phyloP scores from a whole-genome alignment of 768 basidiomycete genomes.

The Nidularia sp. region DNA sequence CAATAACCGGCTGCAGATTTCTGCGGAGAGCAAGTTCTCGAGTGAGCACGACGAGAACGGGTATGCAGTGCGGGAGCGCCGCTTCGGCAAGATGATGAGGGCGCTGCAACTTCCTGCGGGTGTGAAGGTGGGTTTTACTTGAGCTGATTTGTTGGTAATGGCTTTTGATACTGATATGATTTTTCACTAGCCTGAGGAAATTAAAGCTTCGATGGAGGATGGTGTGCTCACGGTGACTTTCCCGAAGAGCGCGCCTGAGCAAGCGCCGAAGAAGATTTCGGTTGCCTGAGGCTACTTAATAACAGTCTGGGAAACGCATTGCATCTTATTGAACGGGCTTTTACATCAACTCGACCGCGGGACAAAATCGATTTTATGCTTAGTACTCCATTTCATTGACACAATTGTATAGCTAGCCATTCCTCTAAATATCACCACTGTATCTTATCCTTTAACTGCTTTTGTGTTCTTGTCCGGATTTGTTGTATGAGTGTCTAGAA shows the following conservation, averaged over 20 bases:
- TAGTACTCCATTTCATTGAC: no score
- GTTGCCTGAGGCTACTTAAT: no score
- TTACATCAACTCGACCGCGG: no score
- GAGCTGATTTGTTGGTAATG: background rate
- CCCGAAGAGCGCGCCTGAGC: slow-evolving; percentile 34
- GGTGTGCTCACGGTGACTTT: slow-evolving; percentile 40
- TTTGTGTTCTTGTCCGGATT: no score
- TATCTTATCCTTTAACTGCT: no score
- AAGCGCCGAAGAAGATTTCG: slow-evolving; percentile 30
- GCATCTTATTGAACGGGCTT: no score
- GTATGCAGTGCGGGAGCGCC: slow-evolving; percentile 43
- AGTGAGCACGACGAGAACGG: slow-evolving; percentile 26
- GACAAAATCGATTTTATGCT: no score
- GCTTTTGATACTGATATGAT: background rate
- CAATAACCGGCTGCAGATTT: slow-evolving; percentile 42
- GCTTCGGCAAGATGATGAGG: slow-evolving; percentile 36
- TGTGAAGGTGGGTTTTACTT: slow-evolving; percentile 37
- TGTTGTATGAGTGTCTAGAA: no score
- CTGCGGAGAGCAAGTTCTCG: slow-evolving; percentile 37
- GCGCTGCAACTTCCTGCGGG: slow-evolving; percentile 44
- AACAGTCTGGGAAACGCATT: no score
- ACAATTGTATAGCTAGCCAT: no score
- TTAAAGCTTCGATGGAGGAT: slow-evolving; percentile 37
- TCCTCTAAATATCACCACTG: no score
- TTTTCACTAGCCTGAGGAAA: slow-evolving; percentile 18